A percentile compares a stretch with the other conserved stretches of the same genome.
Conservation (phyloP, 371 early-diverging fungal genomes). For the Mucor irregularis region DNA sequence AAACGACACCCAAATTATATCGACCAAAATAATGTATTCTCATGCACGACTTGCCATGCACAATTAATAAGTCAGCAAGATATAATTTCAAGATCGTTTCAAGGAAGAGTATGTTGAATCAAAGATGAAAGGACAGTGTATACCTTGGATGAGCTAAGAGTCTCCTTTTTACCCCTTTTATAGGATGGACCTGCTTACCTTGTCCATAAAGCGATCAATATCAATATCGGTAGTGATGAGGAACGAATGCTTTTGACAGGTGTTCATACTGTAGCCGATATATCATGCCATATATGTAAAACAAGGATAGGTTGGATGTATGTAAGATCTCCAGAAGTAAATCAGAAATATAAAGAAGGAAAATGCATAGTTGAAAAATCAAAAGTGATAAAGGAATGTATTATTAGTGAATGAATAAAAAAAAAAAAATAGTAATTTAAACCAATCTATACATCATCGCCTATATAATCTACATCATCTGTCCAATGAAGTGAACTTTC, state of each 20-base stretch:
- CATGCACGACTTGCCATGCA: constrained; percentile 58
- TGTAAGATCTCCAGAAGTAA: constrained; percentile 52
- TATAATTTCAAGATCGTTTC: constrained; percentile 61
- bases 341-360: constrained; percentile 85
- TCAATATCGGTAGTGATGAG: constrained; percentile 61
- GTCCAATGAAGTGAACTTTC: constrained; percentile 69
- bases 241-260: constrained; percentile 79
- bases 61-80: constrained; percentile 62
- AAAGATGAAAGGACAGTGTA: too few relatives aligned
- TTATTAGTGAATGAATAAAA: constrained; percentile 23
- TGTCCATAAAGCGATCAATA: constrained; percentile 64
- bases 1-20: constrained; percentile 43
- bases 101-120: constrained; percentile 28
- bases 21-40: constrained; percentile 47
- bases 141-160: too few relatives aligned
- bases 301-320: constrained; percentile 58
- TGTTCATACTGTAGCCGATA: constrained; percentile 77
- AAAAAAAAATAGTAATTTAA: neutral
- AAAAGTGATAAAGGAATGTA: constrained; percentile 51
- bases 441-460: constrained; percentile 4
- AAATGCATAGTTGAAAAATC: constrained; percentile 73
- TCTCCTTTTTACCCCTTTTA: too few relatives aligned
- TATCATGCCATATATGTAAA: constrained; percentile 64
- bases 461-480: constrained; percentile 22
- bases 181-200: constrained; percentile 73